Base-by-base conservation (phyloP, 139 green algal genomes). In the Auxenochlorella pyrenoidosa region DNA sequence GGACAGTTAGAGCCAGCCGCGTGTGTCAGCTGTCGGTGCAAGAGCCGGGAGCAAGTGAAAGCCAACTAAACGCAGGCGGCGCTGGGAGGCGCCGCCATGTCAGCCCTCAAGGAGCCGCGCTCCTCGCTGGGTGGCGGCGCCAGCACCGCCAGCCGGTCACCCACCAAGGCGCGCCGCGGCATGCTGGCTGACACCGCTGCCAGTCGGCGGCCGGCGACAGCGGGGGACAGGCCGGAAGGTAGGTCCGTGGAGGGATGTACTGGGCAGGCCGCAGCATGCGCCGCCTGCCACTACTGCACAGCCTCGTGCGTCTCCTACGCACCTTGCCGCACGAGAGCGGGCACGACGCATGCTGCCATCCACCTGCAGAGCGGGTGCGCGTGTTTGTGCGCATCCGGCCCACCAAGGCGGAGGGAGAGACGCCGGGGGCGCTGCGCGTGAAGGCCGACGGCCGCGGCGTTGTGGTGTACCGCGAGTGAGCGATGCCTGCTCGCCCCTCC, bases 351-450 rank as follows among this genome's bases (percentile, higher is more conserved):
- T n/a, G n/a, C n/a, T n/a, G n/a, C n/a, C n/a, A n/a, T n/a, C n/a
- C n/a, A n/a, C n/a, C n/a, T n/a, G 41, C 85, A 93, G 91, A 93
- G 83, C 84, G 91, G 12, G 91, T 93, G 43, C 88, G 88, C 38
- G 91, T 93, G n/a, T 88, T 91, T 10, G 80, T 93, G 30, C 87
- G 91, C 12, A 78, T 93, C 40, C 75, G 91, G 21, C 91, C 91
- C 0, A 75, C 89, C 65, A 86, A 75, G 21, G 65, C 68, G 34
- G 79, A 77, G 32, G 68, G 86, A 36, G 91, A 92, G 85, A 91
- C 87, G 26, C 58, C 68, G 18, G 89, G 91, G 28, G 87, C 80
- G 22, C 44, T 91, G 34, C 26, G 75, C 28, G 28, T 90, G 1
- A 85, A 86, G 26, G 26, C 44, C 0, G 85, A 87, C 51, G 60